Base-by-base conservation (phyloP, 23 red algal genomes). In the Gracilariopsis chorda region DNA sequence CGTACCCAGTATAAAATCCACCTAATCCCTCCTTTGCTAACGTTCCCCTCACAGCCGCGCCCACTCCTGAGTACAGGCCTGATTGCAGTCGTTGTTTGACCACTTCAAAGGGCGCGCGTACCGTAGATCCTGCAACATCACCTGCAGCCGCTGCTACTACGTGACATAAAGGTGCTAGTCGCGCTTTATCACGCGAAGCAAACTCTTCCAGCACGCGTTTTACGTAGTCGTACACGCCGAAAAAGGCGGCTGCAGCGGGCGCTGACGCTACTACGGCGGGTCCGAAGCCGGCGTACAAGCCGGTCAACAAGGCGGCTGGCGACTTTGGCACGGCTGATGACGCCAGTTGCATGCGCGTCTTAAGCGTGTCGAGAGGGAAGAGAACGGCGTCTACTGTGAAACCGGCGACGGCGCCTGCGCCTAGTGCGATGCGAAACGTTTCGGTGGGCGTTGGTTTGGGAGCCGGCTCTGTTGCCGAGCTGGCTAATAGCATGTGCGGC, bases 331-430 rank as follows among this genome's bases (percentile, higher is more conserved):
- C 79, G 10, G 71, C 74, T 9, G 48, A 64, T 20, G 72, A 78
- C 5, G 77, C 60, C 33, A 82, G 25, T 57, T 98, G 96, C 72
- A 98, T 49, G 24, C 96, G 69, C 20, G 96, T 98, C 63, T 98
- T 98, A 11, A 98, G 74, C 63, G 96, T 98, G 76, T 98, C 96
- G 19, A 98, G 78, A 16, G 96, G 96, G 76, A 98, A 98, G 1
- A 98, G 84, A 29, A 92, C 88, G 47, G 94, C 77, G 46, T 98
- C 96, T 28, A 95, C 96, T 4, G 90, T 82, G 45, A 85, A 92
- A 29, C 96, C 96, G 19, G 96, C 96, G 10, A 90, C 88, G 10
- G 96, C 96, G 23, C 96, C 96, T 17, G 90, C 57, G 32, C 89
- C 55, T 24, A 98, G 80, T 27, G 93, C 92, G 44, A 98, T 77